Conservation (phyloP, 768 basidiomycete genomes). For the Hortiboletus flavorubellus region DNA sequence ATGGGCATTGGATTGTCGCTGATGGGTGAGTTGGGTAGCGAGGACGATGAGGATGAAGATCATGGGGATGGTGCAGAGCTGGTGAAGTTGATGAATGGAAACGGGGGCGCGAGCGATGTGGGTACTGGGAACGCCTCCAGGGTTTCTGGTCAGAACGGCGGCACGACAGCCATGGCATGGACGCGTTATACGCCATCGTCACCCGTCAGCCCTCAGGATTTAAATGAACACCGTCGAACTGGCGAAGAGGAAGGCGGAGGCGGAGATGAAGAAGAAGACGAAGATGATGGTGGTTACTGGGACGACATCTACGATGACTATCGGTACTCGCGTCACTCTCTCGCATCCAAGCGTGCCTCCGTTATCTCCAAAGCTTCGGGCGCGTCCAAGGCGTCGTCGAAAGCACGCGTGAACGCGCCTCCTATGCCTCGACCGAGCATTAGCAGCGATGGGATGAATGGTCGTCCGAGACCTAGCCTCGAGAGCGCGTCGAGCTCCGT, state of each 20-base stretch:
- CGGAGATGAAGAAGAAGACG: slow-evolving; percentile 21
- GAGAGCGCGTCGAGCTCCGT: slow-evolving; percentile 24
- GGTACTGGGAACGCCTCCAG: slow-evolving; percentile 1
- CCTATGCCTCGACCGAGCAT: slow-evolving; percentile 27
- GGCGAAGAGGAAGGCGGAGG: slow-evolving; percentile 8
- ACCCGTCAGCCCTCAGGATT: slow-evolving; percentile 9
- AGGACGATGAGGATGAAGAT: slow-evolving; percentile 23
- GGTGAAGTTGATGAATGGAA: neutral
- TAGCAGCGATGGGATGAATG: slow-evolving; percentile 20
- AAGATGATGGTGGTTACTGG: slow-evolving; percentile 46
- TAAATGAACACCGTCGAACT: neutral
- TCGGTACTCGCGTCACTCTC: slow-evolving; percentile 63
- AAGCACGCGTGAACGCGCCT: slow-evolving; percentile 20
- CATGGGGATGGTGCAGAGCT: slow-evolving; percentile 5
- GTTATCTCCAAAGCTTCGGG: slow-evolving; percentile 21
- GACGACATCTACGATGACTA: slow-evolving; percentile 85
- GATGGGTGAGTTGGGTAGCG: slow-evolving; percentile 47
- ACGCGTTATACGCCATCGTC: slow-evolving; percentile 28
- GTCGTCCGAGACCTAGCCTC: slow-evolving; percentile 21
- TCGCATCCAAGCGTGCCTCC: slow-evolving; percentile 33
- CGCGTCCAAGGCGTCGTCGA: slow-evolving; percentile 27
- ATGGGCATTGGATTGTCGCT: slow-evolving; percentile 69
- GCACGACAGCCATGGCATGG: slow-evolving; percentile 24
- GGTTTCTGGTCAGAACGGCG: neutral
- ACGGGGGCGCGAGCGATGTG: neutral